A percentile compares a stretch with the other conserved stretches of the same genome.
Conservation (phyloP, 1,284 basidiomycete species). For the Hypsizygus ulmarius region DNA sequence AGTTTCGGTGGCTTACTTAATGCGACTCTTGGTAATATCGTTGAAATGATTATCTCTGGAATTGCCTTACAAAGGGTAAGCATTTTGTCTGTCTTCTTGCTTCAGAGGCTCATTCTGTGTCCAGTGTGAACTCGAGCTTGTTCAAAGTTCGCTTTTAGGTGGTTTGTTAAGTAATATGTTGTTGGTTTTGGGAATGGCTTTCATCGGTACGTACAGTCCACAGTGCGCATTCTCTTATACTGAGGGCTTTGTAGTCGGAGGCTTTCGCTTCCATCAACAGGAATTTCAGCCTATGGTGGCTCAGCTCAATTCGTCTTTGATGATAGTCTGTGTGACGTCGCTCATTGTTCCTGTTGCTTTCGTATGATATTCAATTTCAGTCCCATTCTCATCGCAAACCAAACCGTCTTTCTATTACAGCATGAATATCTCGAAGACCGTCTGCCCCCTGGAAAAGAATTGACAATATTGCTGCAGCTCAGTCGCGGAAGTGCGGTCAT, state of each 20-base stretch:
- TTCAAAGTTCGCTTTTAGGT: constrained; percentile 62
- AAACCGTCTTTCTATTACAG: constrained; percentile 24
- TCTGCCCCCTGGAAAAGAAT: constrained; percentile 33
- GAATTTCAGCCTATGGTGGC: constrained; percentile 61
- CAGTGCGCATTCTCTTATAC: background rate
- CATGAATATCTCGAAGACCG: constrained; percentile 40
- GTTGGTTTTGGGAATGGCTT: constrained; percentile 64
- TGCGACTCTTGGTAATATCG: constrained; percentile 59
- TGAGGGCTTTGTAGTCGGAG: constrained; percentile 39
- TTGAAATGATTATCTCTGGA: constrained; percentile 50
- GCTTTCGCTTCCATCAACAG: constrained; percentile 62
- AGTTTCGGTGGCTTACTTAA: constrained; percentile 61
- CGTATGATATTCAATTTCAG: constrained; percentile 33
- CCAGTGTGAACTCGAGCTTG: constrained; percentile 60
- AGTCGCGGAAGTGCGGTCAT: constrained; percentile 52
- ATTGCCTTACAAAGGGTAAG: constrained; percentile 39
- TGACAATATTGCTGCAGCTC: constrained; percentile 37
- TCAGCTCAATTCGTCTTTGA: constrained; percentile 61
- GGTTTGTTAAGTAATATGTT: constrained; percentile 64
- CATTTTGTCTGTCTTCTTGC: constrained; percentile 20
- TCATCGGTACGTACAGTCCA: constrained; percentile 35
- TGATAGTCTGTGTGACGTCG: constrained; percentile 57
- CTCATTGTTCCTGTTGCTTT: constrained; percentile 63
- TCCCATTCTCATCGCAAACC: background rate
- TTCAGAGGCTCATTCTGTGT: constrained; percentile 24